phyloP scores from a whole-genome alignment of 148 eudicot species.

The Spergularia bocconei region DNA sequence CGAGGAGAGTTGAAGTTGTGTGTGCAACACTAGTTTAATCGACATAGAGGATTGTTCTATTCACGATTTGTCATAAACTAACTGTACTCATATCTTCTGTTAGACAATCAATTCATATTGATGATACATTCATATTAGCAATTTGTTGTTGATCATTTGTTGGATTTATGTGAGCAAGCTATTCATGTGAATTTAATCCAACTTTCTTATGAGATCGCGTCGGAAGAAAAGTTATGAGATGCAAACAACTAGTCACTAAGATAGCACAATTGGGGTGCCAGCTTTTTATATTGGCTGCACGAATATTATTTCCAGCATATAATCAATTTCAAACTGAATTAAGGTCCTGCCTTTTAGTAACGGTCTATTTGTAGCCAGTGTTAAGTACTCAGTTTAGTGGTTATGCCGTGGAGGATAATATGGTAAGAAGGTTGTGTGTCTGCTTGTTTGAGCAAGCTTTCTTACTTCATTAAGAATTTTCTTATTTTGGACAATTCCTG shows the following conservation, averaged over 20 bases:
- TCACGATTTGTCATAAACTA: neutral
- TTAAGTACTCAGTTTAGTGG: neutral
- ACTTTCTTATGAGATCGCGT: neutral
- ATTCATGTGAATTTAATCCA: neutral
- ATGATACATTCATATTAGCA: neutral
- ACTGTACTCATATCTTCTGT: neutral
- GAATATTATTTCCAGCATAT: neutral
- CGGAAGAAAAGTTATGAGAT: neutral
- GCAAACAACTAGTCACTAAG: neutral
- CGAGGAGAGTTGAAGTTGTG: neutral
- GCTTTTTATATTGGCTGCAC: neutral
- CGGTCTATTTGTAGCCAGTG: neutral
- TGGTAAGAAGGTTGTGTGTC: neutral
- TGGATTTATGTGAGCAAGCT: neutral
- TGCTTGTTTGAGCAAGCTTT: constrained; percentile 4
- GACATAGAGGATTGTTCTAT: neutral
- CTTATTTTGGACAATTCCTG: neutral
- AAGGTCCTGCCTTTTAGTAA: neutral
- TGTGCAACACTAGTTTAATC: neutral
- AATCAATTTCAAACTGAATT: neutral
- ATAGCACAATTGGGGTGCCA: neutral
- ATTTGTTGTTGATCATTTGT: neutral
- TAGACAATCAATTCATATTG: neutral
- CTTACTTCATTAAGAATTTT: neutral
- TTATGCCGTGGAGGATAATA: neutral